A percentile compares a stretch with the other conserved stretches of the same genome.
These are phyloP conservation scores for Volvox carteri DNA, from an alignment of 163 green algal species.

Conservation along the genomic window DNA sequence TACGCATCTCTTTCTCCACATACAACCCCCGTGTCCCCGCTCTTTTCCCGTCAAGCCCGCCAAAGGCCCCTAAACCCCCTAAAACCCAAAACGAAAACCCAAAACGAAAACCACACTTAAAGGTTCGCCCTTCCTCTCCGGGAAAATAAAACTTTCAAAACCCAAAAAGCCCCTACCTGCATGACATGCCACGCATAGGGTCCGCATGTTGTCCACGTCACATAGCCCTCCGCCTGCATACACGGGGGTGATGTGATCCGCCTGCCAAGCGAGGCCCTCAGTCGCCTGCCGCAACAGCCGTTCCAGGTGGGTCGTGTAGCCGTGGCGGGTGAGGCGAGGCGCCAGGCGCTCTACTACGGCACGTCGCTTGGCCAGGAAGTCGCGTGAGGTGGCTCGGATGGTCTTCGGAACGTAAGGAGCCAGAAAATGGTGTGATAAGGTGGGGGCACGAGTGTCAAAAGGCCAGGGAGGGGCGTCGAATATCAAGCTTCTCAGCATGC, in stretches of 20 bases:
- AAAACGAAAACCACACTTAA: too few relatives aligned
- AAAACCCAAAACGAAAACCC: neutral
- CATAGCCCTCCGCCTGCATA: constrained; percentile 93
- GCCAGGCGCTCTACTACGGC: constrained; percentile 45
- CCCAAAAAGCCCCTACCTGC: too few relatives aligned
- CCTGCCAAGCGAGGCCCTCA: constrained; percentile 71
- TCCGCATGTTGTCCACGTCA: constrained; percentile 94
- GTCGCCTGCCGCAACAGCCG: constrained; percentile 71
- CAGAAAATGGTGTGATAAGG: too few relatives aligned
- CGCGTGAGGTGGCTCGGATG: constrained; percentile 38
- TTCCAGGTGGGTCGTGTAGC: constrained; percentile 66
- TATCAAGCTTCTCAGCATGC: too few relatives aligned
- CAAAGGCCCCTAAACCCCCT: neutral
- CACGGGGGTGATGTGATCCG: constrained; percentile 94
- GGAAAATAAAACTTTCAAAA: too few relatives aligned
- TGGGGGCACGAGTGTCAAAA: too few relatives aligned
- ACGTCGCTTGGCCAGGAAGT: constrained; percentile 56
- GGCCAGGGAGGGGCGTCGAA: too few relatives aligned
- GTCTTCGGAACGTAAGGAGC: neutral
- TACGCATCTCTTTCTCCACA: too few relatives aligned
- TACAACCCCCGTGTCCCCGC: too few relatives aligned
- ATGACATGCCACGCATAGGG: constrained; percentile 95
- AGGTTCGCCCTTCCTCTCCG: too few relatives aligned
- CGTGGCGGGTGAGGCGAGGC: constrained; percentile 54
- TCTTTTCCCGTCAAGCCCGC: neutral